Evolutionary conservation across 2,329 filamentous ascomycete genomes (phyloP).

Genomic region (Monosporascus ibericus): DNA sequence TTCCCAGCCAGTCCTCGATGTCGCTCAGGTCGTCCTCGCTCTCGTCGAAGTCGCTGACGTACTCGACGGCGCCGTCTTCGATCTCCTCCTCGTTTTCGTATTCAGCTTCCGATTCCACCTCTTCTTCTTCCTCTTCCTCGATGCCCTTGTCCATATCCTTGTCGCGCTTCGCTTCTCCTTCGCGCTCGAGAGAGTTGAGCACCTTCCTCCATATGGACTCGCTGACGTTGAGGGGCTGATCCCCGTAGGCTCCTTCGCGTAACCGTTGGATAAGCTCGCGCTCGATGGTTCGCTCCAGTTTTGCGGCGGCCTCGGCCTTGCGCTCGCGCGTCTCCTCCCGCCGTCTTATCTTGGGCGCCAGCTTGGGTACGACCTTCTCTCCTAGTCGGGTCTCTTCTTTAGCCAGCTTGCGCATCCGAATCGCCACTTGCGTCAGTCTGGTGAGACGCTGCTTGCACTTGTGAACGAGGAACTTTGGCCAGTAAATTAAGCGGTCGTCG

Average conservation of each 20-base stretch:
- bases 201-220: conserved; percentile 97
- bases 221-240: conserved; percentile 90
- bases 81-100: conserved; percentile 63
- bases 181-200: conserved; percentile 79
- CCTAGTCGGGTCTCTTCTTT: conserved; percentile 86
- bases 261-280: conserved; percentile 87
- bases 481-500: conserved; percentile 82
- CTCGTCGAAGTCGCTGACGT: conserved; percentile 85
- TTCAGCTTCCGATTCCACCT: conserved; percentile 52
- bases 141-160: conserved; percentile 86
- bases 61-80: conserved; percentile 76
- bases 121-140: conserved; percentile 65
- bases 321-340: conserved; percentile 70
- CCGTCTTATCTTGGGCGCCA: conserved; percentile 83
- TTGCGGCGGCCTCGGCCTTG: conserved; percentile 76
- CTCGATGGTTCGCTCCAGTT: conserved; percentile 94
- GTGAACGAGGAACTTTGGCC: conserved; percentile 87
- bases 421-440: conserved; percentile 83
- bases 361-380: conserved; percentile 78
- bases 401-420: conserved; percentile 70
- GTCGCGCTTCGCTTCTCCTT: conserved; percentile 75
- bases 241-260: conserved; percentile 88
- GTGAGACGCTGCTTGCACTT: conserved; percentile 97
- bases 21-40: conserved; percentile 73
- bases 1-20: conserved; percentile 89